These are phyloP conservation scores for Blastobotrys parvus DNA, from an alignment of 805 yeast species.

Conservation along the genomic window DNA sequence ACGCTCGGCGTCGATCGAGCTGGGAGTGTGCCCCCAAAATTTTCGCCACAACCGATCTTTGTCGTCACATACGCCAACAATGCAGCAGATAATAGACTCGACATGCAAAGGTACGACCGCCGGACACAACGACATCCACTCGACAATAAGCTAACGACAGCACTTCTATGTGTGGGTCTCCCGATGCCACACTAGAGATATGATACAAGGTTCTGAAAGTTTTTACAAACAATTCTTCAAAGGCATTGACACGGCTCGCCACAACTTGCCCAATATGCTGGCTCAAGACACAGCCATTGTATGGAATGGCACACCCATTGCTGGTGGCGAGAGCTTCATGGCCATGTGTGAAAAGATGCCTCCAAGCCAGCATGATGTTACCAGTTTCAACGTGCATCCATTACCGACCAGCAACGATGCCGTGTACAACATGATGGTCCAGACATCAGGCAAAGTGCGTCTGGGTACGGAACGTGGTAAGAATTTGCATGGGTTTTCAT, in stretches of 20 bases:
- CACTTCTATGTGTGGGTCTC: too few species aligned
- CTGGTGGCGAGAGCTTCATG: conserved; percentile 30
- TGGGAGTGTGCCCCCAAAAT: too few species aligned
- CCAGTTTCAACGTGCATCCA: conserved; percentile 32
- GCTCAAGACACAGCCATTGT: conserved; percentile 30
- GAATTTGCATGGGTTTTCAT: conserved; percentile 28
- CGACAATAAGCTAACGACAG: too few species aligned
- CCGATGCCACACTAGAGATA: too few species aligned
- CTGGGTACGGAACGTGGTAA: conserved; percentile 26
- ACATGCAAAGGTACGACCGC: too few species aligned
- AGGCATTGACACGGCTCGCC: conserved; percentile 26
- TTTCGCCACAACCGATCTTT: too few species aligned
- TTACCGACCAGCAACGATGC: conserved; percentile 36
- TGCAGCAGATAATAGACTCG: too few species aligned
- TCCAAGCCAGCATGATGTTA: conserved; percentile 27
- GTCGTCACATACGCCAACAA: too few species aligned
- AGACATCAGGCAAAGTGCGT: conserved; percentile 28
- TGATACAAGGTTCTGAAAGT: conserved; percentile 19
- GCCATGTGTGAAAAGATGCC: conserved; percentile 30
- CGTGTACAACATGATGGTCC: conserved; percentile 32
- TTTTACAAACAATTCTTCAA: conserved; percentile 26
- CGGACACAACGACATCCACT: too few species aligned
- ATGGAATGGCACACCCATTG: conserved; percentile 36
- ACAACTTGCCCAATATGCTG: conserved; percentile 19
- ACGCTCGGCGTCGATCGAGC: too few species aligned